Conservation (phyloP, 2,329 filamentous ascomycete species). For the Aschersonia sp. region DNA sequence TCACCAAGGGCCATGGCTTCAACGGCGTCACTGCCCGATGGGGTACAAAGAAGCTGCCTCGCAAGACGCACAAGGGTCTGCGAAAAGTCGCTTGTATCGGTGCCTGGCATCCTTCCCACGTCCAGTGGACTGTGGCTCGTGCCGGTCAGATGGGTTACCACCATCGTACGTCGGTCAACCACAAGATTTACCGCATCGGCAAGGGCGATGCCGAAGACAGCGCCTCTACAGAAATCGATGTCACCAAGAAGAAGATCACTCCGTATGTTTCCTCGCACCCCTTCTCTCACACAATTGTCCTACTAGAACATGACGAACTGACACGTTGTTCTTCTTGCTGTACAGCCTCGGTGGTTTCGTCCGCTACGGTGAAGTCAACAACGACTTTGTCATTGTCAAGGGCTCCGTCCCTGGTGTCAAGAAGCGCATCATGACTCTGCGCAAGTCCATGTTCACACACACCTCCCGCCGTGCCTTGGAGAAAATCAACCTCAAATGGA, state of each 20-base stretch:
- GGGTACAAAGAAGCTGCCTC: slow-evolving; percentile 99
- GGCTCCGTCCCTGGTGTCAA: slow-evolving; percentile 94
- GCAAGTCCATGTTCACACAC: slow-evolving; percentile 97
- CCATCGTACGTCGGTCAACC: slow-evolving; percentile 99
- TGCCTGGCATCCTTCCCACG: slow-evolving; percentile 99
- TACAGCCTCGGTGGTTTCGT: slow-evolving; percentile 94
- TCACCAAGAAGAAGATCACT: slow-evolving; percentile 99
- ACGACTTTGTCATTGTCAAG: slow-evolving; percentile 98
- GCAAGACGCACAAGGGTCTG: slow-evolving; percentile 99
- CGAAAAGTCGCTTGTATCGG: slow-evolving; percentile 99
- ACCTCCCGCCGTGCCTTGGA: slow-evolving; percentile 90
- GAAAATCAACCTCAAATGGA: slow-evolving; percentile 99
- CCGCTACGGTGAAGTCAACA: slow-evolving; percentile 98
- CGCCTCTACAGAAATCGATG: slow-evolving; percentile 87
- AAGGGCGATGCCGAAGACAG: slow-evolving; percentile 84
- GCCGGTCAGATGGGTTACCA: slow-evolving; percentile 99
- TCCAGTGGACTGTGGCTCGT: slow-evolving; percentile 99
- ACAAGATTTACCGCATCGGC: slow-evolving; percentile 99
- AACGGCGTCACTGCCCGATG: slow-evolving; percentile 93
- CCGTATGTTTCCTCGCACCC: slow-evolving; percentile 60
- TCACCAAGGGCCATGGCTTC: slow-evolving; percentile 99
- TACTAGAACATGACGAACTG: too few relatives aligned
- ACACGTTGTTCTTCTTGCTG: not conserved
- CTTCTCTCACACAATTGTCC: slow-evolving; percentile 6
- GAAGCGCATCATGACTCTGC: slow-evolving; percentile 98